Conservation (phyloP, 2,329 filamentous ascomycete genomes). For the Onygena corvina region DNA sequence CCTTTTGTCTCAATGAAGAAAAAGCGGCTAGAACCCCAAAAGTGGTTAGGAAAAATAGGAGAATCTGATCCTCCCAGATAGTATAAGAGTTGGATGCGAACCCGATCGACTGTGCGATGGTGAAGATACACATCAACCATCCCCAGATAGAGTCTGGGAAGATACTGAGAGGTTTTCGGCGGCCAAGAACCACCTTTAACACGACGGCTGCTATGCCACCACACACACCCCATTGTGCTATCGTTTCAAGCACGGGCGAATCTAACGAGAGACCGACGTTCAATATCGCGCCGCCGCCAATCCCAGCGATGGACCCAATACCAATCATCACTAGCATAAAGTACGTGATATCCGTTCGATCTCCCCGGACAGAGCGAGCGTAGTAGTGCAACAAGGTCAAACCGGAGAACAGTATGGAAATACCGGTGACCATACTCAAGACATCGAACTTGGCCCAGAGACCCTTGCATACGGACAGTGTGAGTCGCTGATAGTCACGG, state of each 20-base stretch:
- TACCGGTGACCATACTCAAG: conserved; percentile 68
- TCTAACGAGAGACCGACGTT: conserved; percentile 21
- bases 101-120: conserved; percentile 75
- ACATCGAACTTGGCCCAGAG: conserved; percentile 92
- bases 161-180: conserved; percentile 35
- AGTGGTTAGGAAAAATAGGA: conserved; percentile 79
- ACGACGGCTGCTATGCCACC: conserved; percentile 36
- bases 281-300: conserved; percentile 21
- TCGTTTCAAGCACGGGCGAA: conserved; percentile 23
- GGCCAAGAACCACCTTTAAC: conserved; percentile 29
- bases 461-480: conserved; percentile 63
- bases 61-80: conserved; percentile 94
- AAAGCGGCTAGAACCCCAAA: conserved; percentile 68
- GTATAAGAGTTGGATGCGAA: conserved; percentile 98
- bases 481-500: conserved; percentile 62
- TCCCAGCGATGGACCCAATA: conserved; percentile 39
- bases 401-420: conserved; percentile 56
- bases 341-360: conserved; percentile 43
- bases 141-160: conserved; percentile 72
- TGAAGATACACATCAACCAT: conserved; percentile 71
- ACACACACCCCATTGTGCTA: conserved; percentile 32
- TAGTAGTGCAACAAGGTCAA: conserved; percentile 62
- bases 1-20: conserved; percentile 61
- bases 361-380: conserved; percentile 45
- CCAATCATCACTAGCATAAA: conserved; percentile 41